These are phyloP conservation scores for Thalassiosira mediterranea DNA, from an alignment of 352 stramenopile species.

Conservation along the genomic window DNA sequence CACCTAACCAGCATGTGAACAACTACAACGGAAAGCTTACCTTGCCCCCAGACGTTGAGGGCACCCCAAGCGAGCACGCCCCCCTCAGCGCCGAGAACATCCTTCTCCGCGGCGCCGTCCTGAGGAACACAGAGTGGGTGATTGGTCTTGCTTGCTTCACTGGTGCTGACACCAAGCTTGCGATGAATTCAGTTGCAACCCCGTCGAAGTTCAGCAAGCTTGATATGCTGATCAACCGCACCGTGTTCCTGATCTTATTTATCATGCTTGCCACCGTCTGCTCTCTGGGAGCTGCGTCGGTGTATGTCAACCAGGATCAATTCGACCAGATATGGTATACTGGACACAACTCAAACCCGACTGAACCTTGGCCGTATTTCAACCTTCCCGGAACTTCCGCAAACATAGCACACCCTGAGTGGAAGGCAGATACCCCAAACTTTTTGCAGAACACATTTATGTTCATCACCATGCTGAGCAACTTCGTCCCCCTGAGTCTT, in stretches of 20 bases:
- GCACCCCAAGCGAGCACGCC: conserved; percentile 54
- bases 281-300: conserved; percentile 49
- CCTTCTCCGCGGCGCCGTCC: conserved; percentile 90
- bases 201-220: conserved; percentile 89
- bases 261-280: conserved; percentile 79
- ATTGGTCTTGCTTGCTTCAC: conserved; percentile 93
- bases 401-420: conserved; percentile 49
- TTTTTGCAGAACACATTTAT: conserved; percentile 89
- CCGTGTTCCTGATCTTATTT: conserved; percentile 71
- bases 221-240: conserved; percentile 80
- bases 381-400: conserved; percentile 33
- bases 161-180: conserved; percentile 86
- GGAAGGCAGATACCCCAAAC: conserved; percentile 56
- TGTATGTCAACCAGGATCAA: conserved; percentile 56
- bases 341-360: conserved; percentile 58
- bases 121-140: conserved; percentile 94
- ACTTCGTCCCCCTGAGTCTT: conserved; percentile 97
- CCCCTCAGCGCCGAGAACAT: conserved; percentile 88
- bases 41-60: conserved; percentile 53
- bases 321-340: conserved; percentile 81
- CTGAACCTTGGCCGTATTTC: conserved; percentile 76
- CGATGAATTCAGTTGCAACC: conserved; percentile 85
- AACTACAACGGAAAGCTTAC: conserved; percentile 81
- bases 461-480: conserved; percentile 95
- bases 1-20: conserved; percentile 81